Evolutionary conservation across 768 basidiomycete genomes (phyloP).

Genomic region (Leccinum fibrillosum): DNA sequence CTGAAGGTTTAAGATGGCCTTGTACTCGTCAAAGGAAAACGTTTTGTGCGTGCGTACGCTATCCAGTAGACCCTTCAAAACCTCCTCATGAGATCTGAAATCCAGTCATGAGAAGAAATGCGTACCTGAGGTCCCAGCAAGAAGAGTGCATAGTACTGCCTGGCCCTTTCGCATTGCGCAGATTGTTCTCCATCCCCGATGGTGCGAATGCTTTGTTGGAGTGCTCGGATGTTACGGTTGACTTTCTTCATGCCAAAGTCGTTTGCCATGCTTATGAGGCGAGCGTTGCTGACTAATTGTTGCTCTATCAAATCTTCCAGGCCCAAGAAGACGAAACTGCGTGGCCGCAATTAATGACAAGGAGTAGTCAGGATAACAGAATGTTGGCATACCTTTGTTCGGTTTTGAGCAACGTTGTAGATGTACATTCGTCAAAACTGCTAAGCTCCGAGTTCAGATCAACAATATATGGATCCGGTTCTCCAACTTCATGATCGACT

Average conservation of each 20-base stretch:
- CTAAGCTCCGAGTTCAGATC: conserved; percentile 83
- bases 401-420: conserved; percentile 54
- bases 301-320: conserved; percentile 84
- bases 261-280: conserved; percentile 66
- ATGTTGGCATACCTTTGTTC: conserved; percentile 60
- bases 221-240: conserved; percentile 80
- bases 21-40: conserved; percentile 92
- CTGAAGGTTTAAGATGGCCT: conserved; percentile 84
- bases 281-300: conserved; percentile 71
- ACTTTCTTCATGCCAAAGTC: conserved; percentile 82
- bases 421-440: conserved; percentile 68
- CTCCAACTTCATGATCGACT: conserved; percentile 78
- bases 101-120: background rate
- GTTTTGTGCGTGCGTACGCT: conserved; percentile 55
- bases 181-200: conserved; percentile 58
- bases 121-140: conserved; percentile 68
- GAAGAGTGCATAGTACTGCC: conserved; percentile 82
- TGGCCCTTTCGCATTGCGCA: conserved; percentile 71
- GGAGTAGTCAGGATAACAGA: background rate
- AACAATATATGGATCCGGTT: conserved; percentile 86
- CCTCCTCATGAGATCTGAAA: background rate
- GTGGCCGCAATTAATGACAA: background rate
- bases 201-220: conserved; percentile 88
- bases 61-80: conserved; percentile 72
- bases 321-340: conserved; percentile 85